These are phyloP conservation scores for Trametes cingulata DNA, from an alignment of 768 basidiomycete species.

Conservation along the genomic window DNA sequence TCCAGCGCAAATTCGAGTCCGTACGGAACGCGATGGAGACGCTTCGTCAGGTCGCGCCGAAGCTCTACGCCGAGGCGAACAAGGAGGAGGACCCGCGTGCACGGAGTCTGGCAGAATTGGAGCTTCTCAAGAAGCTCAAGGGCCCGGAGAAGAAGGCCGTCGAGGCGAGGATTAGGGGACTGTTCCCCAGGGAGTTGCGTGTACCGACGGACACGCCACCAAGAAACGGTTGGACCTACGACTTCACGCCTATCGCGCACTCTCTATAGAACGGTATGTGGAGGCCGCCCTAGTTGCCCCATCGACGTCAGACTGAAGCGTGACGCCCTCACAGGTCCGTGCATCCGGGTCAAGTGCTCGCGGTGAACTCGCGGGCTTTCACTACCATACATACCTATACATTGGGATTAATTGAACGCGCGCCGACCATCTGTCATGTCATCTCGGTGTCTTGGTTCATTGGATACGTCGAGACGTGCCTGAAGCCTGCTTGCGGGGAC, in stretches of 20 bases:
- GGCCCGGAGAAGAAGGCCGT: conserved; percentile 66
- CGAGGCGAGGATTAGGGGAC: conserved; percentile 75
- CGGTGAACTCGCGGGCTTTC: background rate
- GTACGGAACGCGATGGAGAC: conserved; percentile 89
- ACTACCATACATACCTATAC: conserved; percentile 1
- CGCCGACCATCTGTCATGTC: background rate
- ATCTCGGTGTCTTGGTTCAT: background rate
- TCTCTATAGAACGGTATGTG: conserved; percentile 16
- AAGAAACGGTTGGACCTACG: conserved; percentile 80
- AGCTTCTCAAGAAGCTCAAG: conserved; percentile 60
- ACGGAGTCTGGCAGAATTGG: conserved; percentile 56
- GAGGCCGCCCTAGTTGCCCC: background rate
- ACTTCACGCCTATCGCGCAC: conserved; percentile 59
- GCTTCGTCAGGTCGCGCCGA: conserved; percentile 56
- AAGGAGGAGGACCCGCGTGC: conserved; percentile 72
- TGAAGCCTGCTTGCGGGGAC: background rate
- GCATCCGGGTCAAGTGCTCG: background rate
- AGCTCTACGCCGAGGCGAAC: conserved; percentile 71
- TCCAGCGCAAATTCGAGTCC: conserved; percentile 73
- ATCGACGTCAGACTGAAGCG: background rate
- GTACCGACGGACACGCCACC: conserved; percentile 86
- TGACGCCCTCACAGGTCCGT: background rate
- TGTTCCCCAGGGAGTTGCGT: conserved; percentile 87
- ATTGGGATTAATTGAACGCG: conserved; percentile 1
- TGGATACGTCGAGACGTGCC: background rate